A percentile compares a stretch with the other conserved stretches of the same genome.
Conservation (phyloP, 371 early-diverging fungal genomes). For the Neoconidiobolus thromboides region DNA sequence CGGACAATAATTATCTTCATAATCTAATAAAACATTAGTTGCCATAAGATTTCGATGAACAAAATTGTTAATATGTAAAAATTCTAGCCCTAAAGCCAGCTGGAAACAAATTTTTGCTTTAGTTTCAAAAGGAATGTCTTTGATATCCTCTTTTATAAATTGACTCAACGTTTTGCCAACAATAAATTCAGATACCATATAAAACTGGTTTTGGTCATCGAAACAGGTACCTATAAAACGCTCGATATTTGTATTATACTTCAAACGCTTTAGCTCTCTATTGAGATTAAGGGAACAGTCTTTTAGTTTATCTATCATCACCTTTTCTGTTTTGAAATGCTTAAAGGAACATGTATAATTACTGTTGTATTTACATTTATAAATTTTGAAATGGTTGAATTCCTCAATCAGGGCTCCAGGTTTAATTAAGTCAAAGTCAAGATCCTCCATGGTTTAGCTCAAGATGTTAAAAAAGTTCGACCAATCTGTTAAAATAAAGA, state of each 20-base stretch:
- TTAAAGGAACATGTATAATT: not conserved
- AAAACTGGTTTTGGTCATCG: not conserved
- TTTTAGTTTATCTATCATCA: not conserved
- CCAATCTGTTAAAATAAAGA: no score
- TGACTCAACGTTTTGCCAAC: not conserved
- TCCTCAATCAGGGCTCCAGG: not conserved
- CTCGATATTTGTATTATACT: not conserved
- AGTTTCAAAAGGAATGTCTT: not conserved
- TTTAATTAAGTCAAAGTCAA: not conserved
- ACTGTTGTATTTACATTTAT: conserved; percentile 1
- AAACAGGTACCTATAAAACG: conserved; percentile 2
- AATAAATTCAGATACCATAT: not conserved
- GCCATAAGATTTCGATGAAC: conserved; percentile 2
- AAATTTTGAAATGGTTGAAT: not conserved
- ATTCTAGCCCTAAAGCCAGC: conserved; percentile 2
- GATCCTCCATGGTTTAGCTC: not conserved
- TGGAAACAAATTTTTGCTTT: not conserved
- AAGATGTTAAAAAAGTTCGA: not conserved
- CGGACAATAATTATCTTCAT: not conserved
- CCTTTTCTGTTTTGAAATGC: not conserved
- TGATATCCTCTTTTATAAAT: not conserved
- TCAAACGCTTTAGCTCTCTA: not conserved
- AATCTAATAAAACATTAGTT: not conserved
- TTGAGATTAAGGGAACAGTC: not conserved
- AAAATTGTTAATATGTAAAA: not conserved